Conservation (phyloP, 2,329 filamentous ascomycete species). For the Exophiala sp. region DNA sequence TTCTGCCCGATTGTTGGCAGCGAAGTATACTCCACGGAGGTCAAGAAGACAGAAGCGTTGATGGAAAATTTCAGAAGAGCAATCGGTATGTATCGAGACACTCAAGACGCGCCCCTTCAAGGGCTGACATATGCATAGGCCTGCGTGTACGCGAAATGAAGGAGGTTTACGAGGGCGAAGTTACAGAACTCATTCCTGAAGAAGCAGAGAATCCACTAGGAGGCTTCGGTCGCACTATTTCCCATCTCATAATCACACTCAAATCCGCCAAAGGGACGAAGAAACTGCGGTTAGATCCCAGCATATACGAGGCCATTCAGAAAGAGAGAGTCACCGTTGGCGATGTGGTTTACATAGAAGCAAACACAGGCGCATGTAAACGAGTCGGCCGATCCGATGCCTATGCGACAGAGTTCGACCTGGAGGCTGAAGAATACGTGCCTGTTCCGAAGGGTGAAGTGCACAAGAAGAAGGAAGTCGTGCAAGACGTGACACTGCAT, state of each 20-base stretch:
- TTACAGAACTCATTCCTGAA: conserved; percentile 94
- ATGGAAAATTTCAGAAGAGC: conserved; percentile 99
- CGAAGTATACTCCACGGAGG: conserved; percentile 95
- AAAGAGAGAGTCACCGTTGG: conserved; percentile 95
- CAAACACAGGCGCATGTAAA: conserved; percentile 97
- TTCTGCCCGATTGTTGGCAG: conserved; percentile 98
- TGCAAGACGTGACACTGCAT: conserved; percentile 96
- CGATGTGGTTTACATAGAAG: conserved; percentile 98
- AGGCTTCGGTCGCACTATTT: conserved; percentile 96
- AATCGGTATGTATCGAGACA: conserved; percentile 61
- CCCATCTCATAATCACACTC: conserved; percentile 86
- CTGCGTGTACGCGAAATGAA: conserved; percentile 97
- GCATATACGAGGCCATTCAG: conserved; percentile 98
- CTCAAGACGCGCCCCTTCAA: conserved; percentile 21
- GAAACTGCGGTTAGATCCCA: conserved; percentile 93
- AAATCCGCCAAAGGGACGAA: conserved; percentile 97
- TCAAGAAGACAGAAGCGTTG: conserved; percentile 98
- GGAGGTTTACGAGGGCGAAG: conserved; percentile 98
- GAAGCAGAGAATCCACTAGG: conserved; percentile 97
- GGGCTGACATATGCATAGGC: conserved; percentile 37
- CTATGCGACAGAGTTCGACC: conserved; percentile 96
- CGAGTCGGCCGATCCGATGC: conserved; percentile 93
- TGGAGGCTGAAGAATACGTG: conserved; percentile 98
- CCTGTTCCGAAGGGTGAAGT: conserved; percentile 98
- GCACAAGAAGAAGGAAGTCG: conserved; percentile 99